These are phyloP conservation scores for Curvularia eragrostidis DNA, from an alignment of 2,329 filamentous ascomycete genomes.

Conservation along the genomic window DNA sequence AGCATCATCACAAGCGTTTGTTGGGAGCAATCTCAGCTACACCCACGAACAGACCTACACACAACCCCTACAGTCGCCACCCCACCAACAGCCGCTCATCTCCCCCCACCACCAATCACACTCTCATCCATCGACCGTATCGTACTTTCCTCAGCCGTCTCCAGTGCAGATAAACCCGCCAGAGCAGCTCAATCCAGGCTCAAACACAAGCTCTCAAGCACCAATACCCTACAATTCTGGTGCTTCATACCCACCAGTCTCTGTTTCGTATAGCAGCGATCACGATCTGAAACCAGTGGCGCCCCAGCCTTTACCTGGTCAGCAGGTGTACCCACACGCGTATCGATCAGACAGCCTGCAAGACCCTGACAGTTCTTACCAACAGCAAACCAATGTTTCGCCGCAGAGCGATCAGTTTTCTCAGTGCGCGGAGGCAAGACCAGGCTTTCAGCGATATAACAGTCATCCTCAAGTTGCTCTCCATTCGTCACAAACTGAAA, in stretches of 20 bases:
- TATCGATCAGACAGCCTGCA: conserved; percentile 28
- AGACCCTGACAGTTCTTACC: conserved; percentile 34
- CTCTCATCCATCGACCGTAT: conserved; percentile 36
- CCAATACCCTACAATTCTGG: conserved; percentile 34
- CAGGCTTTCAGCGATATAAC: conserved; percentile 31
- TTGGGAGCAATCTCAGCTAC: conserved; percentile 27
- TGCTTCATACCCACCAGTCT: conserved; percentile 34
- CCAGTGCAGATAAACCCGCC: conserved; percentile 36
- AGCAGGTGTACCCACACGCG: conserved; percentile 35
- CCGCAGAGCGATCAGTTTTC: conserved; percentile 34
- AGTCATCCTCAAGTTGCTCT: conserved; percentile 31
- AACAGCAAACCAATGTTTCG: conserved; percentile 30
- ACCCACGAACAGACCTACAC: conserved; percentile 37
- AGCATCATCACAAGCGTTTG: conserved; percentile 24
- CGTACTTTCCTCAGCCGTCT: conserved; percentile 44
- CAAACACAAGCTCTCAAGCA: conserved; percentile 25
- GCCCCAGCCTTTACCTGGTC: conserved; percentile 31
- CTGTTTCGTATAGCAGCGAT: conserved; percentile 34
- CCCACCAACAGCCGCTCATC: conserved; percentile 39
- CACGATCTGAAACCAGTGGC: conserved; percentile 28
- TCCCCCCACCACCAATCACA: conserved; percentile 38
- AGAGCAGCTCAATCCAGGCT: conserved; percentile 31
- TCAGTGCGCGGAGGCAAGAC: conserved; percentile 30
- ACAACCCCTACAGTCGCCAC: conserved; percentile 42
- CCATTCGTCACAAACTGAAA: conserved; percentile 29